Percentiles rank a stretch among this genome's conserved stretches.
These are phyloP conservation scores for Cordyceps fumosorosea DNA, from an alignment of 2,329 filamentous ascomycete species.

Conservation along the genomic window DNA sequence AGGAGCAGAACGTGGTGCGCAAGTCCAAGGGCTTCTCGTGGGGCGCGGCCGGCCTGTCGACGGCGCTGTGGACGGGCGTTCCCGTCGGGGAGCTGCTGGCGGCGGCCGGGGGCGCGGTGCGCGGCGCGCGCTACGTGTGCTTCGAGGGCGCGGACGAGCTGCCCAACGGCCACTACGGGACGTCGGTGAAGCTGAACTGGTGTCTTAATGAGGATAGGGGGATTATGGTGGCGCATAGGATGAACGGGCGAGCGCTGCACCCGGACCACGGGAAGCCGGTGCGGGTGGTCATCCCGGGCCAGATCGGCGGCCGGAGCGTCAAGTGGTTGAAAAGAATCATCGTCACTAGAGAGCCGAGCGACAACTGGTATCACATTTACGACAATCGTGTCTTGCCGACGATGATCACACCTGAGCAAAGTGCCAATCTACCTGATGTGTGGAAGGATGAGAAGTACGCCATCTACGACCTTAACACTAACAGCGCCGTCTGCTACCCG, in stretches of 20 bases:
- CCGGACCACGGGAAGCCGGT: constrained; percentile 85
- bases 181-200: constrained; percentile 83
- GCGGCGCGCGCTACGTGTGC: constrained; percentile 73
- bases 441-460: constrained; percentile 90
- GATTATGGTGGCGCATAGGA: constrained; percentile 80
- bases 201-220: constrained; percentile 75
- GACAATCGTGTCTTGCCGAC: constrained; percentile 88
- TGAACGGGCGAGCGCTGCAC: constrained; percentile 76
- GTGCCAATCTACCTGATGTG: constrained; percentile 63
- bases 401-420: constrained; percentile 74
- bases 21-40: constrained; percentile 94
- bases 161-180: constrained; percentile 85
- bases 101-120: constrained; percentile 57
- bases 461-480: constrained; percentile 86
- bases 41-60: constrained; percentile 82
- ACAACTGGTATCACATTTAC: constrained; percentile 94
- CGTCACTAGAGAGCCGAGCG: constrained; percentile 69
- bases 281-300: constrained; percentile 76
- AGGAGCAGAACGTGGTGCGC: constrained; percentile 85
- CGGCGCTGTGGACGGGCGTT: constrained; percentile 81
- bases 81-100: constrained; percentile 65
- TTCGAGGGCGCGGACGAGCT: constrained; percentile 87
- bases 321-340: constrained; percentile 86
- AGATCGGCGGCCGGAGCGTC: constrained; percentile 86
- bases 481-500: constrained; percentile 75